Conservation (phyloP, 768 basidiomycete species). For the Boletus pseudo-olivaceus region DNA sequence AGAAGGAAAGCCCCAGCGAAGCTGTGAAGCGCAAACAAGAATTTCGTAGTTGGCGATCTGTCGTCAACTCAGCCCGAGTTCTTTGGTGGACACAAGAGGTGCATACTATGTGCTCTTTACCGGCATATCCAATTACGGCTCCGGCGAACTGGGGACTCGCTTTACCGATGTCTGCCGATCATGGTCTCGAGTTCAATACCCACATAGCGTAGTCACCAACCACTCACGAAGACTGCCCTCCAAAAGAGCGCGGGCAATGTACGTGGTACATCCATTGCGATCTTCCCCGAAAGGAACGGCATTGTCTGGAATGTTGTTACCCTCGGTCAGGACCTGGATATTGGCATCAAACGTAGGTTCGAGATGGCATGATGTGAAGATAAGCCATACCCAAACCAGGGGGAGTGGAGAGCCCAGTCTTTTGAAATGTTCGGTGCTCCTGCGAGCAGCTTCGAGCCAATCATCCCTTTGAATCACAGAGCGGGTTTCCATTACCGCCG, state of each 20-base stretch:
- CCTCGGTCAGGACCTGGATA: slow-evolving; percentile 29
- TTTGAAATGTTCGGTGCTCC: slow-evolving; percentile 30
- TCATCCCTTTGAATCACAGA: slow-evolving; percentile 23
- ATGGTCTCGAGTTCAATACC: background rate
- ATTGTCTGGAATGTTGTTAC: slow-evolving; percentile 30
- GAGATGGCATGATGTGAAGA: background rate
- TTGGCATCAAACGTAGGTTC: background rate
- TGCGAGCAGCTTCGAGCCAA: slow-evolving; percentile 29
- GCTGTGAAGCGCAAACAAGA: slow-evolving; percentile 34
- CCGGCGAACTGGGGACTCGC: slow-evolving; percentile 32
- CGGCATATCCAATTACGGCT: slow-evolving; percentile 32
- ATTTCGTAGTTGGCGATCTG: slow-evolving; percentile 34
- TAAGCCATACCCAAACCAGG: slow-evolving; percentile 28
- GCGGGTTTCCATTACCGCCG: slow-evolving; percentile 8
- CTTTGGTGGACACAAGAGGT: background rate
- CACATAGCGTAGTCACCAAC: background rate
- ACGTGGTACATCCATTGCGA: slow-evolving; percentile 26
- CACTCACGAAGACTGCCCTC: slow-evolving; percentile 31
- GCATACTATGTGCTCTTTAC: slow-evolving; percentile 33
- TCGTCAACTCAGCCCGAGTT: background rate
- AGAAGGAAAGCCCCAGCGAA: slow-evolving; percentile 30
- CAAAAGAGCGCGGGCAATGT: slow-evolving; percentile 31
- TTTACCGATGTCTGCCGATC: slow-evolving; percentile 33
- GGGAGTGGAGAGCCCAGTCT: slow-evolving; percentile 27
- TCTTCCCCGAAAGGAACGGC: slow-evolving; percentile 34